Conservation (phyloP, 169 alveolate species). For the Plasmodium reichenowi region DNA sequence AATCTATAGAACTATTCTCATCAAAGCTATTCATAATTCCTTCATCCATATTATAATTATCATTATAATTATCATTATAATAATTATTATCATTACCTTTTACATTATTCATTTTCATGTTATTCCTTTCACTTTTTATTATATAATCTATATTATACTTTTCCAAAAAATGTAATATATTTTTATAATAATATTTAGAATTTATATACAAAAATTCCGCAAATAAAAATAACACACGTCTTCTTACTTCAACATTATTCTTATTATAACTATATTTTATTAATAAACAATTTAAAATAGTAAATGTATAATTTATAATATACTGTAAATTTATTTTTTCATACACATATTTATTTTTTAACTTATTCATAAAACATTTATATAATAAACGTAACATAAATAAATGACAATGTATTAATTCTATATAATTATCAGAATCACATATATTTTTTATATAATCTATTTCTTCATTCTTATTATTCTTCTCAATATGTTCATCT, state of each 20-base stretch:
- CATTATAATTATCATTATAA: not conserved
- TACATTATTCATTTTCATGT: not conserved
- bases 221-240: slow-evolving; percentile 46
- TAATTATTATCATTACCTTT: not conserved
- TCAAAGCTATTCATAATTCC: no score
- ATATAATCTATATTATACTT: slow-evolving; percentile 58
- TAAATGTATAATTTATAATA: slow-evolving; percentile 31
- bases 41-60: not conserved
- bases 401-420: slow-evolving; percentile 51
- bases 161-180: slow-evolving; percentile 36
- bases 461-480: not conserved
- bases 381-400: slow-evolving; percentile 48
- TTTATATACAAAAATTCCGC: slow-evolving; percentile 42
- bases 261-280: slow-evolving; percentile 54
- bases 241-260: not conserved
- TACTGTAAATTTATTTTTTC: slow-evolving; percentile 37
- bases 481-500: not conserved
- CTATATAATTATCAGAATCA: slow-evolving; percentile 10
- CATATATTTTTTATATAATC: not conserved
- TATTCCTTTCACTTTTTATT: slow-evolving; percentile 26
- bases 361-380: slow-evolving; percentile 29
- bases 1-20: no score
- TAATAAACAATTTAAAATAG: slow-evolving; percentile 38
- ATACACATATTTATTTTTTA: slow-evolving; percentile 17
- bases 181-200: slow-evolving; percentile 59